Percentiles rank a stretch among this genome's conserved stretches.
Conservation (phyloP, 805 yeast species). For the Wickerhamomyces bovis region DNA sequence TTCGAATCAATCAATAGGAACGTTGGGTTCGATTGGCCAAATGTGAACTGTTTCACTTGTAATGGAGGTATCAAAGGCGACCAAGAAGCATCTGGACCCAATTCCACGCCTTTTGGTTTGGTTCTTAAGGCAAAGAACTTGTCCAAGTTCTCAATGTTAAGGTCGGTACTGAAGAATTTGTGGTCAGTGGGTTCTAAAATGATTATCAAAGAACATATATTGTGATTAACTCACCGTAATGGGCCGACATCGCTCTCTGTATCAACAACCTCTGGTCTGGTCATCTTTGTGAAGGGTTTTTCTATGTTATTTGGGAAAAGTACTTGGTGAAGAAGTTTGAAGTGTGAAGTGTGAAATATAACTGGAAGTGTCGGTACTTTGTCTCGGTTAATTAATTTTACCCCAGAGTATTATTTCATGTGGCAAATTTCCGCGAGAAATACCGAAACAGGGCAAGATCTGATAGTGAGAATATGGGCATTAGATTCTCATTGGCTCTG, state of each 20-base stretch:
- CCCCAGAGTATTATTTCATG: too few species aligned
- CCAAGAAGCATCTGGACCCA: constrained; percentile 18
- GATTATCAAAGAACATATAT: too few species aligned
- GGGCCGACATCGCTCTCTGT: constrained; percentile 23
- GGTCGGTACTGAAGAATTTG: constrained; percentile 18
- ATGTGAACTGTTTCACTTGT: constrained; percentile 45
- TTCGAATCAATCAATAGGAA: constrained; percentile 40
- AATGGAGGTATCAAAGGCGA: constrained; percentile 24
- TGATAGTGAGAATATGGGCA: too few species aligned
- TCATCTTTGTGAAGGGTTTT: not conserved
- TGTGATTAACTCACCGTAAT: constrained; percentile 16
- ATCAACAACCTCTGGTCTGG: constrained; percentile 13
- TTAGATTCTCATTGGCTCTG: too few species aligned
- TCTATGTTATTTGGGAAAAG: too few species aligned
- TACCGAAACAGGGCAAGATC: too few species aligned
- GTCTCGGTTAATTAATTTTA: too few species aligned
- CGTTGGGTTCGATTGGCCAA: constrained; percentile 63
- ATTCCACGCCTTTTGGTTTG: constrained; percentile 8
- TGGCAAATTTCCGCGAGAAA: too few species aligned
- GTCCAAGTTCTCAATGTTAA: constrained; percentile 23
- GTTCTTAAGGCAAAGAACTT: constrained; percentile 17
- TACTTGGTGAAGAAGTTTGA: too few species aligned
- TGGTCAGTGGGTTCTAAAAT: not conserved
- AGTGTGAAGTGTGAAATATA: not conserved
- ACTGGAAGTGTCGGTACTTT: too few species aligned